phyloP scores from a whole-genome alignment of 148 eudicot species.

The Vaccinium corymbosum region DNA sequence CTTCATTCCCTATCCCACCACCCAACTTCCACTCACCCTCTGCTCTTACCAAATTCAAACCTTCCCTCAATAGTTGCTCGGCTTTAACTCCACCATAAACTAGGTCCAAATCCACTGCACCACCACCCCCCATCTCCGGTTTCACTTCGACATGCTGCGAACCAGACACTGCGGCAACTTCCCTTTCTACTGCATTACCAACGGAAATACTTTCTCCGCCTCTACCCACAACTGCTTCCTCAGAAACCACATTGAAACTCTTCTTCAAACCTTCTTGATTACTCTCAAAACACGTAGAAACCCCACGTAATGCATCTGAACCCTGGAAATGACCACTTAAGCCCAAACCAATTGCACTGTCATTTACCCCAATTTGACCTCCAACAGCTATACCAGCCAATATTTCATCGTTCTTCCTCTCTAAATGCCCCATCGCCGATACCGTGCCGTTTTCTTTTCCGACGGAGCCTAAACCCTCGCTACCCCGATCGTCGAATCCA shows the following conservation, averaged over 20 bases:
- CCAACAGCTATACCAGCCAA: not conserved
- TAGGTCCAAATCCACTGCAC: not conserved
- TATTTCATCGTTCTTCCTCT: not conserved
- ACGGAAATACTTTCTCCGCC: not conserved
- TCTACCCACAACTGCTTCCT: slow-evolving; percentile 2
- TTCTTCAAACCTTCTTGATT: not conserved
- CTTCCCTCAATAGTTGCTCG: not conserved
- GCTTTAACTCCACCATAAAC: not conserved
- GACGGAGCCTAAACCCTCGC: slow-evolving; percentile 9
- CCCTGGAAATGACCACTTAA: not conserved
- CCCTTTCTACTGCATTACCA: not conserved
- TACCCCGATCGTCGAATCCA: not conserved
- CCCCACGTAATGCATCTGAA: too few species aligned
- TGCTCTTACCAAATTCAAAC: not conserved
- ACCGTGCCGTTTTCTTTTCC: not conserved
- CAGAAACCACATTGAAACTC: not conserved
- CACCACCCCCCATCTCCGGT: not conserved
- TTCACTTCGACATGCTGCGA: not conserved
- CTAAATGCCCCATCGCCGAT: not conserved
- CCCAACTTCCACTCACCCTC: not conserved
- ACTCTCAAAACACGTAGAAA: too few species aligned
- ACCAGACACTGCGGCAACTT: not conserved
- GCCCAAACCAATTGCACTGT: slow-evolving; percentile 11
- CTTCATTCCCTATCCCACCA: not conserved
- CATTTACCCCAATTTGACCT: not conserved